Evolutionary conservation across 2,329 filamentous ascomycete species (phyloP), one percentile per base, ranked within the genome.

Genomic region (Cladophialophora yegresii): DNA sequence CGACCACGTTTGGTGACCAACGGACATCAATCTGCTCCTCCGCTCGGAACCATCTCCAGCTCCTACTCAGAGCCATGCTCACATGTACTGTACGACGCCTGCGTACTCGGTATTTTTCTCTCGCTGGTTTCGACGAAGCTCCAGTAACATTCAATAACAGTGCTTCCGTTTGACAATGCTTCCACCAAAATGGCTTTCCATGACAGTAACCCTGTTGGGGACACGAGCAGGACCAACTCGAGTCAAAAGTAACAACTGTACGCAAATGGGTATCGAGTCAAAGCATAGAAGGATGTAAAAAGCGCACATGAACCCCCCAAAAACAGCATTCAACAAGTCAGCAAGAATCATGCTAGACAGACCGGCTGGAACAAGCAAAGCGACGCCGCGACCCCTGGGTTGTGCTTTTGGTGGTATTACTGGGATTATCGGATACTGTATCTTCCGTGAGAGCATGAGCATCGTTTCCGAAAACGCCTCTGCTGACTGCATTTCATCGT

Each of bases 401-500:
- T 32, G 61, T 59, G 60, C 54, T 61, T 59, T 54, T 61, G 23
- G 49, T 65, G 62, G 55, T 66, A 68, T 68, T 68, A 68, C 51
- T 65, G 66, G 66, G 63, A 68, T 68, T 68, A 68, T 66, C 64
- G 64, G 56, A 58, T 63, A 54, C 36, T 66, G 61, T 64, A 66
- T 49, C 55, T 57, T 51, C 61, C 55, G 47, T 63, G 49, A 61
- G 61, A 58, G 45, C 50, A 28, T 62, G 59, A 59, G 60, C 63
- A 36, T 62, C 57, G 57, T 62, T 62, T 54, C 58, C 65, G 40
- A 58, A 58, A 66, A 66, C 66, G 61, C 66, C 66, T 26, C 28
- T 54, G 64, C 61, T 68, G 65, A 68, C 43, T 64, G 66, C 64
- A 68, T 68, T 54, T 68, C 66, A 55, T 68, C 66, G 45, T 68